Base-by-base conservation (phyloP, 148 eudicot species). In the Diospyros lotus region DNA sequence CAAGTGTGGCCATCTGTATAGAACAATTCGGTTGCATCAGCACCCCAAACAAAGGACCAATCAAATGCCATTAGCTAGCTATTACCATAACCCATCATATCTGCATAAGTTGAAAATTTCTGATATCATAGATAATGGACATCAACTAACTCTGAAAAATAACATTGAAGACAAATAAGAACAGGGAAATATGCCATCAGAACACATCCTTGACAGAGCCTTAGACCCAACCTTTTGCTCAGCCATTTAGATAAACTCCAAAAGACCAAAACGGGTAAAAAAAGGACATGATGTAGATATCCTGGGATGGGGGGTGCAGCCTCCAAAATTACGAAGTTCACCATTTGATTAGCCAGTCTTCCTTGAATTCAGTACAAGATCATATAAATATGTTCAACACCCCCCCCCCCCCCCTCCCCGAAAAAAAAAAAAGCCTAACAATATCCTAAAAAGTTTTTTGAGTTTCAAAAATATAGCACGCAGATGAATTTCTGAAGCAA, bases 1-100 rank as follows among this genome's bases (percentile, higher is more conserved):
- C 99, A 75, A 96, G 94, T 71, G 92, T 84, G 70, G 98, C 99
- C 99, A 96, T 93, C 99, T 96, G 87, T 58, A 71, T 56, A 83
- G 59, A 80, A 73, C 58, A 64, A 39, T 55, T 28, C 39, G 61
- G 43, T 77, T 66, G 60, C 60, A 70, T 53, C 13, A 66, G 61
- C 62, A 73, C 13, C 58, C 46, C 43, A 45, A 74, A 60, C 18
- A 18, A 12, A 46, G 40, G 43, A 58, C 18, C 15, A 66, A 39
- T 52, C 15, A 42, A 58, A 56, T 54, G 41, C 51, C 17, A 17
- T 8, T 14, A 14, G 63, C 14, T n/a, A 65, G 55, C 44, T 6
- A 12, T 6, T 9, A 56, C 14, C 50, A 28, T 71, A 40, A 63
- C 38, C 46, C 75, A 67, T 52, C 60, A 14, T 18, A 62, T 46